Conservation (phyloP, 495 filamentous ascomycete species). For the Aspergillus olivimuriae region DNA sequence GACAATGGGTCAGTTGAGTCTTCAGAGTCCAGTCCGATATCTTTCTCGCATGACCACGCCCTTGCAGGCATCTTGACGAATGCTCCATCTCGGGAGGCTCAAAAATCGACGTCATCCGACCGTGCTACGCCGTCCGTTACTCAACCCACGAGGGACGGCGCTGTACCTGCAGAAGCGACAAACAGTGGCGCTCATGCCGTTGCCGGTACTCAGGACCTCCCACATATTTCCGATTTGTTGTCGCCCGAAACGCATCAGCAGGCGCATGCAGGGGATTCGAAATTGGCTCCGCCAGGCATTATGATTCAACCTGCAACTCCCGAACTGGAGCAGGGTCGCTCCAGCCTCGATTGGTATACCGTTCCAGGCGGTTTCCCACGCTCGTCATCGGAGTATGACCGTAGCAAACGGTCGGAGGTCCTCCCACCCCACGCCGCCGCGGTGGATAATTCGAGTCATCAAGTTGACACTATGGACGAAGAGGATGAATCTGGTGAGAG, state of each 20-base stretch:
- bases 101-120: neutral
- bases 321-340: conserved; percentile 28
- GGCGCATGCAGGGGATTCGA: too few relatives aligned
- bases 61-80: conserved; percentile 52
- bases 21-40: conserved; percentile 24
- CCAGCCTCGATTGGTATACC: conserved; percentile 29
- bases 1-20: conserved; percentile 35
- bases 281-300: conserved; percentile 32
- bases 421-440: conserved; percentile 1
- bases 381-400: conserved; percentile 16
- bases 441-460: conserved; percentile 1
- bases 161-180: neutral
- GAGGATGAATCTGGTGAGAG: conserved; percentile 54
- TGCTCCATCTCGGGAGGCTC: conserved; percentile 2
- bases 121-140: neutral
- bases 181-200: neutral
- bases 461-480: conserved; percentile 23
- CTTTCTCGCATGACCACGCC: conserved; percentile 58
- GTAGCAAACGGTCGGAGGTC: conserved; percentile 6
- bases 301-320: conserved; percentile 42
- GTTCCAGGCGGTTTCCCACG: conserved; percentile 34
- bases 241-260: too few relatives aligned
- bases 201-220: too few relatives aligned
- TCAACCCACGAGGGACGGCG: neutral
- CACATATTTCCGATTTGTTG: too few relatives aligned